These are phyloP conservation scores for Fusarium sp. DNA, from an alignment of 2,329 filamentous ascomycete genomes.

Conservation along the genomic window DNA sequence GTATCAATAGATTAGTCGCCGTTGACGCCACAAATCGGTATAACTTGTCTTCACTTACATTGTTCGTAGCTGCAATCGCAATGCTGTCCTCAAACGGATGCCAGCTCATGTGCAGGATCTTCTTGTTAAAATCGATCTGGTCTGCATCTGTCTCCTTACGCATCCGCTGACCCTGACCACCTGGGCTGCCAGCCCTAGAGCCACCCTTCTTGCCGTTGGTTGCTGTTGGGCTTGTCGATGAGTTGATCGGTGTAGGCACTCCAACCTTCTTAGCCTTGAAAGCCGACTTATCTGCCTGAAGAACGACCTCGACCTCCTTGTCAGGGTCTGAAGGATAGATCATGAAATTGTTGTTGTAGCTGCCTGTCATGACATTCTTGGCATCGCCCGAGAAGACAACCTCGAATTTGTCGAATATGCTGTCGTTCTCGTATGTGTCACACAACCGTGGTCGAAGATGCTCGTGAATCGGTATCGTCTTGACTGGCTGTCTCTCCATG, in stretches of 20 bases:
- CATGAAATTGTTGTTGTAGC: slow-evolving; percentile 99
- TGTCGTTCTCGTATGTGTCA: slow-evolving; percentile 99
- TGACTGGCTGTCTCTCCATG: slow-evolving; percentile 97
- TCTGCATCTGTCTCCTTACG: slow-evolving; percentile 99
- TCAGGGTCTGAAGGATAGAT: slow-evolving; percentile 97
- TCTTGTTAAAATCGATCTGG: slow-evolving; percentile 99
- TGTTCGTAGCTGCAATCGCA: slow-evolving; percentile 98
- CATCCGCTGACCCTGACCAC: slow-evolving; percentile 90
- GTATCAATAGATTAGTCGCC: slow-evolving; percentile 45
- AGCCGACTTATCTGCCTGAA: slow-evolving; percentile 98
- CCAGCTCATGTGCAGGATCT: slow-evolving; percentile 99
- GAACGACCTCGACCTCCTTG: slow-evolving; percentile 95
- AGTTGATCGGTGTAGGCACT: slow-evolving; percentile 96
- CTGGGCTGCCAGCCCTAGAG: slow-evolving; percentile 89
- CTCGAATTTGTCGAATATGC: slow-evolving; percentile 99
- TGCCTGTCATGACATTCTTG: slow-evolving; percentile 99
- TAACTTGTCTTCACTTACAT: slow-evolving; percentile 76
- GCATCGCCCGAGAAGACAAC: slow-evolving; percentile 98
- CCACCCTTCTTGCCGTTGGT: slow-evolving; percentile 87
- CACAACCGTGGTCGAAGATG: slow-evolving; percentile 94
- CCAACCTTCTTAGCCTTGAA: slow-evolving; percentile 99
- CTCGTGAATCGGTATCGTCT: slow-evolving; percentile 99
- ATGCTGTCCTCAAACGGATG: slow-evolving; percentile 99
- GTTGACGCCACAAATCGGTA: background rate
- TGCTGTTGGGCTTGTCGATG: slow-evolving; percentile 78